Percentiles rank a stretch among this genome's conserved stretches.
Evolutionary conservation across 1,284 basidiomycete species (phyloP).

Genomic region (Leccinum subrobustum): DNA sequence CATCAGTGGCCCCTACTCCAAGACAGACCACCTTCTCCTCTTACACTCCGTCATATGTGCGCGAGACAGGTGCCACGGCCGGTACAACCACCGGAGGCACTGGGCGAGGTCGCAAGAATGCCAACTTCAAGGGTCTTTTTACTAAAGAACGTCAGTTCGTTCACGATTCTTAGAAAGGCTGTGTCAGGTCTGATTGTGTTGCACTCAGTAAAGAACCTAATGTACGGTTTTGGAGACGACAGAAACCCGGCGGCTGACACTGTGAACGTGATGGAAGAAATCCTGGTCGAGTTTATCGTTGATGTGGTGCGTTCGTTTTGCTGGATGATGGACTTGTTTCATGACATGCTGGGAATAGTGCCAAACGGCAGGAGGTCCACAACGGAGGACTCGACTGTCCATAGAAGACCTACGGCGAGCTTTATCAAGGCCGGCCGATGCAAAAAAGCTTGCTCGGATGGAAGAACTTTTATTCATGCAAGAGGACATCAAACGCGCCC

Average conservation of each 20-base stretch:
- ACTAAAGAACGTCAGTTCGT: conserved; percentile 69
- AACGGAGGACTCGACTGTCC: conserved; percentile 68
- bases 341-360: conserved; percentile 47
- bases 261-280: conserved; percentile 92
- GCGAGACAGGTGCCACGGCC: conserved; percentile 42
- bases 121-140: conserved; percentile 69
- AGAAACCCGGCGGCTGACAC: conserved; percentile 84
- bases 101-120: conserved; percentile 55
- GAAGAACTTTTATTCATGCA: conserved; percentile 90
- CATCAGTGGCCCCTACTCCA: conserved; percentile 22
- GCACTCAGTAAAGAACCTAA: conserved; percentile 73
- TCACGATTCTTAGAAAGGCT: not conserved
- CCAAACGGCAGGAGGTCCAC: conserved; percentile 64
- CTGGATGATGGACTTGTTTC: conserved; percentile 7
- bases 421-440: conserved; percentile 73
- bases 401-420: conserved; percentile 80
- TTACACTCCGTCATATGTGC: conserved; percentile 55
- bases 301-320: conserved; percentile 66
- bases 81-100: conserved; percentile 40
- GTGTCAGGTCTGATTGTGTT: conserved; percentile 7
- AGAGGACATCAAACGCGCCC: conserved; percentile 87
- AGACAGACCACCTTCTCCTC: conserved; percentile 44
- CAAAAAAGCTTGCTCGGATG: conserved; percentile 85
- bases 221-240: conserved; percentile 96
- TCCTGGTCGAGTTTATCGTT: conserved; percentile 87